These are phyloP conservation scores for Saprolegnia diclina DNA, from an alignment of 352 stramenopile genomes.

Conservation along the genomic window DNA sequence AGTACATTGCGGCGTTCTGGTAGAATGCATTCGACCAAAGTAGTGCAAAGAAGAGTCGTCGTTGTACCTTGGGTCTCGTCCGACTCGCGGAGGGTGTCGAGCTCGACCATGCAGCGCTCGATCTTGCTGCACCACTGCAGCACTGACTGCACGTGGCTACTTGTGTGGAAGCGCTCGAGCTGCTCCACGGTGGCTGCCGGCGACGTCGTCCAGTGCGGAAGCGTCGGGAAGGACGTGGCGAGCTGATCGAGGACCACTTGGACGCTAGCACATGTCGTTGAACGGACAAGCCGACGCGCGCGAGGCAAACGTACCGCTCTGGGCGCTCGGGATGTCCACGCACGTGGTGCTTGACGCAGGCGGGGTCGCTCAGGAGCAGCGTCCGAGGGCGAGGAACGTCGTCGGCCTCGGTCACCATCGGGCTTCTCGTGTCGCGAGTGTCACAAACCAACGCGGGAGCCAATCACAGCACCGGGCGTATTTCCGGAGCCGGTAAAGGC, in stretches of 20 bases:
- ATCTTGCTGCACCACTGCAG: conserved; percentile 48
- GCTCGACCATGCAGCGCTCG: conserved; percentile 47
- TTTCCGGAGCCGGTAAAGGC: not conserved
- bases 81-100: conserved; percentile 35
- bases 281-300: not conserved
- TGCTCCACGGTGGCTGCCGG: conserved; percentile 42
- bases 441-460: not conserved
- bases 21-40: conserved; percentile 5
- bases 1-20: conserved; percentile 44
- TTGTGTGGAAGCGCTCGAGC: conserved; percentile 50
- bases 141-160: conserved; percentile 53
- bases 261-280: conserved; percentile 26
- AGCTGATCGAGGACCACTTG: conserved; percentile 40
- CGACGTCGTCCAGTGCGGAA: conserved; percentile 31
- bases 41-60: conserved; percentile 23
- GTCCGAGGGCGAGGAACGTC: conserved; percentile 21
- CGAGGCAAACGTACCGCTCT: conserved; percentile 31
- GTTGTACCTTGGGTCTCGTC: conserved; percentile 12
- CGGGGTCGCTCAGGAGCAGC: conserved; percentile 43
- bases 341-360: conserved; percentile 45
- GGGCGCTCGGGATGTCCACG: conserved; percentile 42
- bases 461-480: not conserved
- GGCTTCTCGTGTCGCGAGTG: not conserved
- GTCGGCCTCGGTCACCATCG: not conserved
- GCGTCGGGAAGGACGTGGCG: conserved; percentile 31